These are phyloP conservation scores for Xylariaceae sp. DNA, from an alignment of 2,329 filamentous ascomycete species.

Conservation along the genomic window DNA sequence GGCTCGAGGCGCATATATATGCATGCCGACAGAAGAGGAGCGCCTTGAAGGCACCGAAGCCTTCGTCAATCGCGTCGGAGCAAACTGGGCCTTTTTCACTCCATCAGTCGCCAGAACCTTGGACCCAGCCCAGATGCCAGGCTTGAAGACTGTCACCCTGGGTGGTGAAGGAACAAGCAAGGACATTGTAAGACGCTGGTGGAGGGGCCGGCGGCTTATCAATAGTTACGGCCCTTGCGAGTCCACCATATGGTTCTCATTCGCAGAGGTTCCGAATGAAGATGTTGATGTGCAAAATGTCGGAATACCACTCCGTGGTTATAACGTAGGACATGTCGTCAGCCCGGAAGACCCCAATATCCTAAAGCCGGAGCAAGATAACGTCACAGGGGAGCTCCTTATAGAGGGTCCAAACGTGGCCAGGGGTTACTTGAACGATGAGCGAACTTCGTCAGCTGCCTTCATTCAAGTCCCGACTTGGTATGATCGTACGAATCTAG, in stretches of 20 bases:
- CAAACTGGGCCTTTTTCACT: too few species aligned
- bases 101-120: too few species aligned
- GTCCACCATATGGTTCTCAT: neutral
- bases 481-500: slow-evolving; percentile 29
- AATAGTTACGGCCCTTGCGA: neutral
- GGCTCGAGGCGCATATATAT: too few species aligned
- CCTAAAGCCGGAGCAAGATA: slow-evolving; percentile 42
- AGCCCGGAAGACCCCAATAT: slow-evolving; percentile 46
- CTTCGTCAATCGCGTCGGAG: too few species aligned
- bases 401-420: slow-evolving; percentile 57
- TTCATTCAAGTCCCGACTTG: slow-evolving; percentile 54
- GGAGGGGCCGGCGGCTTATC: too few species aligned
- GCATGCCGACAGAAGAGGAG: too few species aligned
- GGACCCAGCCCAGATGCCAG: too few species aligned
- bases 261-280: neutral
- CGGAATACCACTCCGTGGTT: neutral
- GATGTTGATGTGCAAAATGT: neutral
- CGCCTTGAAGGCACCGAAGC: too few species aligned
- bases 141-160: too few species aligned
- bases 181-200: too few species aligned
- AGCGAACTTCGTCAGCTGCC: slow-evolving; percentile 49
- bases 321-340: slow-evolving; percentile 31
- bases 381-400: slow-evolving; percentile 47
- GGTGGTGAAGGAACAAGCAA: too few species aligned
- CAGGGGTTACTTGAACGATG: slow-evolving; percentile 55